Base-by-base conservation (phyloP, 2,329 filamentous ascomycete species). In the Alternaria triticimaculans region DNA sequence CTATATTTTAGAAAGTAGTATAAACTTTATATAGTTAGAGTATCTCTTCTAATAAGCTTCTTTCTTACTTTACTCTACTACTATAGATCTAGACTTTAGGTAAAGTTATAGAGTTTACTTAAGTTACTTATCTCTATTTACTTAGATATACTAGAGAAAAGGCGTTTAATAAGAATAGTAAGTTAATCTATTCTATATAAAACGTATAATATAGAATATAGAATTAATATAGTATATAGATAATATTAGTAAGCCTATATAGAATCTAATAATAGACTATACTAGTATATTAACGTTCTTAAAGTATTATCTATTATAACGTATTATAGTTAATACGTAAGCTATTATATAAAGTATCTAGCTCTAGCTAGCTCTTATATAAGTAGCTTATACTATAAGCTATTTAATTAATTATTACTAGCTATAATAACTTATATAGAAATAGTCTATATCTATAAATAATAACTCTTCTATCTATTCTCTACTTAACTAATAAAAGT, bases 161-260 rank as follows among this genome's bases (percentile, higher is more conserved):
- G 62, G 76, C 70, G 5, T 80, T 82, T 50, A 81, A 82, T 62
- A 60, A 78, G 48, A 81, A 78, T 60, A 28, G 75, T 82, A 69
- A 75, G 51, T 77, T 37, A 10, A 60, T 43, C 30, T 48, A 6
- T 54, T 48, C 1, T 30, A 61, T 56, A 14, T 8, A 55, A 51
- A 18, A 11, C n/a, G 2, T 14, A 26, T 56, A 12, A 44, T 51
- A 14, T 14, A 61, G 18, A 30, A 58, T 58, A 20, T 33, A 48
- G 46, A 20, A 44, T 50, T 67, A 66, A 67, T 14, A 18, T 59
- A 61, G 5, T 60, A 37, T 6, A 23, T 51, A 74, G 67, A 61
- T 5, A 71, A 73, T 7, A 65, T 78, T 30, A 78, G 75, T 58
- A 67, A 78, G 62, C 67, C 71, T 9, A 66, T 76, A 58, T 62